Evolutionary conservation across 2,329 filamentous ascomycete genomes (phyloP).

Genomic region (Trichoderma citrinoviride): DNA sequence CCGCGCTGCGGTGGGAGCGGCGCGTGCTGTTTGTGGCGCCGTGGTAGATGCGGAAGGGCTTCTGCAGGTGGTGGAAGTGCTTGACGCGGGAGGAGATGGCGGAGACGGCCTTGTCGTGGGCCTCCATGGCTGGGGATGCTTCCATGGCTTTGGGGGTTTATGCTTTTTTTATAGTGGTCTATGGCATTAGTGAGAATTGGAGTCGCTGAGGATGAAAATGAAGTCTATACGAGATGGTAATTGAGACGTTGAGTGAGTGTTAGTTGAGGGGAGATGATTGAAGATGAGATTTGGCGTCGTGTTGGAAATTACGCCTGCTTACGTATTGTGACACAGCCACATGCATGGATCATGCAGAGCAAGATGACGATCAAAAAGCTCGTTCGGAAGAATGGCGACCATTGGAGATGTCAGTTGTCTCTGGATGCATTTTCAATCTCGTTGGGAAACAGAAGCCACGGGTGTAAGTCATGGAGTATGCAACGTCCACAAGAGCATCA

Average conservation of each 20-base stretch:
- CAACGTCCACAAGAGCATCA: too few relatives aligned
- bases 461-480: too few relatives aligned
- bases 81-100: slow-evolving; percentile 44
- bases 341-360: too few relatives aligned
- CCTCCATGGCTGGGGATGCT: slow-evolving; percentile 37
- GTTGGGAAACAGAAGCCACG: too few relatives aligned
- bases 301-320: too few relatives aligned
- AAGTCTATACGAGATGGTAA: neutral
- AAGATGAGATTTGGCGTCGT: neutral
- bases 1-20: slow-evolving; percentile 45
- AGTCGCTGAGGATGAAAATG: neutral
- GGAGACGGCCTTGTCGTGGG: slow-evolving; percentile 45
- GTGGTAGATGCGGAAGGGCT: slow-evolving; percentile 72
- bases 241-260: neutral
- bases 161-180: neutral
- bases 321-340: too few relatives aligned
- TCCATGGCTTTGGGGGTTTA: neutral
- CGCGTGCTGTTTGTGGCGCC: slow-evolving; percentile 76
- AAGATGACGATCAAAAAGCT: too few relatives aligned
- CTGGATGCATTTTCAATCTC: too few relatives aligned
- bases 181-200: neutral
- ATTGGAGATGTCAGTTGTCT: too few relatives aligned
- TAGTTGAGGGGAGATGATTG: neutral
- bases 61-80: slow-evolving; percentile 42
- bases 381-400: too few relatives aligned